Conservation (phyloP, 148 eudicot species). For the Nepenthes mirabilis region DNA sequence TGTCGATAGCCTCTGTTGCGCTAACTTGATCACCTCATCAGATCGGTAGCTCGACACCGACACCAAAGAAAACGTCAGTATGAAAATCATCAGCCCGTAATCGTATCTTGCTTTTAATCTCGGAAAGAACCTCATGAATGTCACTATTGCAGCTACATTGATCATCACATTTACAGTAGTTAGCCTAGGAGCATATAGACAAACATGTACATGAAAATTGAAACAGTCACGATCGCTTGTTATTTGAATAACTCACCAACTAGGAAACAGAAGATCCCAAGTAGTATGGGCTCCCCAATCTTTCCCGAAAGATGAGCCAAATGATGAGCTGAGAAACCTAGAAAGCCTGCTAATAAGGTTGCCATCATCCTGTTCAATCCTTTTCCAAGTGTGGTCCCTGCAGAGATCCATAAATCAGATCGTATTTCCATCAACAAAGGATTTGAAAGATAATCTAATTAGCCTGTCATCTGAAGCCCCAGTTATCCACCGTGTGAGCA, state of each 20-base stretch:
- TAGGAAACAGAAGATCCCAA: conserved; percentile 32
- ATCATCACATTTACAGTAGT: no score
- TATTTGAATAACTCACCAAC: conserved; percentile 15
- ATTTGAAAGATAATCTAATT: no score
- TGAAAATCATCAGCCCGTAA: conserved; percentile 55
- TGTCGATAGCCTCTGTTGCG: conserved; percentile 33
- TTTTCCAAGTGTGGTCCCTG: conserved; percentile 55
- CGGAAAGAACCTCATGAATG: conserved; percentile 46
- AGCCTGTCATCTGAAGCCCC: no score
- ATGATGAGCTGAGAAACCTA: conserved; percentile 36
- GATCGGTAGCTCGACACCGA: conserved; percentile 45
- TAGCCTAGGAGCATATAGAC: not conserved
- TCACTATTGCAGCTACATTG: conserved; percentile 26
- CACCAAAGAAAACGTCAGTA: conserved; percentile 46
- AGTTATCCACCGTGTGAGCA: no score
- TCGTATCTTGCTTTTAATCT: conserved; percentile 56
- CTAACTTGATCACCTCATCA: conserved; percentile 37
- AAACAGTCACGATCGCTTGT: not conserved
- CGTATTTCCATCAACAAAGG: no score
- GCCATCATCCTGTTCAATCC: conserved; percentile 47
- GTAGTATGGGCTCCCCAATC: conserved; percentile 20
- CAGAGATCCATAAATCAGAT: not conserved
- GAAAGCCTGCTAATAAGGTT: conserved; percentile 31
- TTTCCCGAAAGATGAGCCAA: conserved; percentile 21
- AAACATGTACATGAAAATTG: not conserved